Base-by-base conservation (phyloP, 768 basidiomycete species). In the Calvatia gigantea region DNA sequence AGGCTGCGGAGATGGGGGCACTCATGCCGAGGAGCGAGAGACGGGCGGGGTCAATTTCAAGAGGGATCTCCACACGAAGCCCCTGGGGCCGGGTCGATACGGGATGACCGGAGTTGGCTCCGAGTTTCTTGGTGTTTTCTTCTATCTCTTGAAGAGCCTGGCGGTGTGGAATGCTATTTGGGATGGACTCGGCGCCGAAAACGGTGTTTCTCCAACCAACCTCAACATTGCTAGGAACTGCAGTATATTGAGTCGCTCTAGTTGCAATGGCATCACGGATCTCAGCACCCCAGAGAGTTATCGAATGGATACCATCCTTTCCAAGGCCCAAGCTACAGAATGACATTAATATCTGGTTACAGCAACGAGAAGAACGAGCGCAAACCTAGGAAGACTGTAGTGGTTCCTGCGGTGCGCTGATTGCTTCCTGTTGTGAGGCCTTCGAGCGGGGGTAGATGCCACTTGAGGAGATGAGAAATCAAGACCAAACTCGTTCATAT, bases 361-460 rank as follows among this genome's bases (percentile, higher is more conserved):
- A 38, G 14, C 5, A 35, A 43, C 7, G 47, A 6, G 11, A 37
- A 23, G 39, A 23, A 55, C 11, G 3, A 25, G 57, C 21, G 60
- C 76, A 49, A 68, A 85, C 85, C 85, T 87, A 1, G 86, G 84
- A 54, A 88, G 71, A 71, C 86, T 86, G 68, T 81, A 81, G 61
- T 85, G 84, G 47, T 83, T 79, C 61, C 75, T 78, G 68, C 80
- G 85, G 68, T 85, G 84, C 41, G 66, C 68, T 28, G 82, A 79
- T 28, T 65, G 69, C 67, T 82, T 85, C 65, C 72, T 72, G 48
- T 51, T 65, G 53, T 65, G 67, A 45, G 65, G 60, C 42, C 69
- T 66, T 41, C 68, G 69, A 8, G 77, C 77, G n/a, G 86, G 84
- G 3, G 85, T 87, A 12, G 86, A 85, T 54, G 85, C 81, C 35